phyloP scores from a whole-genome alignment of 371 early-diverging fungal species.

The Actinomortierella ambigua region DNA sequence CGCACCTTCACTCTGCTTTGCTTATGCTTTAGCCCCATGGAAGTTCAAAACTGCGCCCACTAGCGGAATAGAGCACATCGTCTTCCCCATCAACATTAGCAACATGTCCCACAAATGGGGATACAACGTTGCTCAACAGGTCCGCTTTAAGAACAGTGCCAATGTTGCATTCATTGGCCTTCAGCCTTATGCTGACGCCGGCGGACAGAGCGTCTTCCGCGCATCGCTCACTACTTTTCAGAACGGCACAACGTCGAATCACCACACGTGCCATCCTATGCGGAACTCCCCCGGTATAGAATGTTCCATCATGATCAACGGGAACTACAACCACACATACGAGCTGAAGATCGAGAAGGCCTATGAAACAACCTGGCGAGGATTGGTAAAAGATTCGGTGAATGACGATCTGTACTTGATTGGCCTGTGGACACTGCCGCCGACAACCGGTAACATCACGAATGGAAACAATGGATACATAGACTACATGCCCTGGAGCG shows the following conservation, averaged over 20 bases:
- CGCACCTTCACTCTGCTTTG: slow-evolving; percentile 4
- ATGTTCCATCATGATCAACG: too few species aligned
- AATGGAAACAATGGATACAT: slow-evolving; percentile 1
- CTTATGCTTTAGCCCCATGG: background rate
- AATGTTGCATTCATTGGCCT: background rate
- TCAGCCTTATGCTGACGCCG: slow-evolving; percentile 1
- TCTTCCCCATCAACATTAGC: slow-evolving; percentile 3
- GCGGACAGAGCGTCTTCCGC: background rate
- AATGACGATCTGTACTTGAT: slow-evolving; percentile 4
- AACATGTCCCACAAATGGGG: background rate
- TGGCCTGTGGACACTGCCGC: slow-evolving; percentile 22
- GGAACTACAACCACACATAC: slow-evolving; percentile 15
- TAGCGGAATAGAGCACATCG: background rate
- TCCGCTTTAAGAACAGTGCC: background rate
- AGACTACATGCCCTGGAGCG: too few species aligned
- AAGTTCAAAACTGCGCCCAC: background rate
- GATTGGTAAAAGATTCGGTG: slow-evolving; percentile 15
- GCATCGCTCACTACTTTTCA: background rate
- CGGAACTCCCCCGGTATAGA: too few species aligned
- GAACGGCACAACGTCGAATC: background rate
- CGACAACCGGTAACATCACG: slow-evolving; percentile 8
- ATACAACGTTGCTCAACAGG: slow-evolving; percentile 4
- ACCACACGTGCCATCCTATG: background rate
- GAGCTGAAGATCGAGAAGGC: slow-evolving; percentile 12
- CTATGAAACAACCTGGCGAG: slow-evolving; percentile 17